Conservation (phyloP, 371 early-diverging fungal species). For the Actinomortierella ambigua region DNA sequence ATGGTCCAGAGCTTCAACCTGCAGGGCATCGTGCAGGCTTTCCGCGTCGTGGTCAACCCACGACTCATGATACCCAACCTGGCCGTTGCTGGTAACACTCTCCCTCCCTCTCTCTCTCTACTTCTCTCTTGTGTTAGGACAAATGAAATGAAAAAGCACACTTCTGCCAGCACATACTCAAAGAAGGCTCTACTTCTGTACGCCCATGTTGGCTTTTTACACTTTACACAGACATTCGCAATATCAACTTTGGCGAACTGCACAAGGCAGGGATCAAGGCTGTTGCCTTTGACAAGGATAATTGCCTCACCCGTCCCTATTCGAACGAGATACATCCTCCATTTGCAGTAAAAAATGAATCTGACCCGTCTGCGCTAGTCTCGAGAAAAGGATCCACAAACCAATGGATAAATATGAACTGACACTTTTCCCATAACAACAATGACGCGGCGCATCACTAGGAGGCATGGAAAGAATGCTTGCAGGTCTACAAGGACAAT, state of each 20-base stretch:
- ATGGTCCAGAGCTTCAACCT: conserved; percentile 86
- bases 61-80: conserved; percentile 77
- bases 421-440: neutral
- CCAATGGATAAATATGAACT: no score
- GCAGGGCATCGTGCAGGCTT: conserved; percentile 64
- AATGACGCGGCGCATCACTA: conserved; percentile 21
- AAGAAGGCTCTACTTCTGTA: no score
- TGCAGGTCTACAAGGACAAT: conserved; percentile 62
- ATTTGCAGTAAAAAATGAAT: conserved; percentile 61
- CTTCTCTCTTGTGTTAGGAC: no score
- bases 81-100: conserved; percentile 71
- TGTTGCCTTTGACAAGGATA: conserved; percentile 93
- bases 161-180: no score
- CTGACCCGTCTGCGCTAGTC: no score
- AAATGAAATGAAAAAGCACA: conserved; percentile 3
- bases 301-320: conserved; percentile 91
- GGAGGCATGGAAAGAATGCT: conserved; percentile 74
- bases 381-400: no score
- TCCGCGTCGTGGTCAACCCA: conserved; percentile 64
- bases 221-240: conserved; percentile 62
- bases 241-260: conserved; percentile 67
- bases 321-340: conserved; percentile 68
- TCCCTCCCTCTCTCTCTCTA: no score
- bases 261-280: conserved; percentile 63
- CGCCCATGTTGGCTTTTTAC: neutral